A percentile compares a stretch with the other conserved stretches of the same genome.
phyloP scores from a whole-genome alignment of 176 grass and related monocot species.

The Ampelocalamus luodianensis region DNA sequence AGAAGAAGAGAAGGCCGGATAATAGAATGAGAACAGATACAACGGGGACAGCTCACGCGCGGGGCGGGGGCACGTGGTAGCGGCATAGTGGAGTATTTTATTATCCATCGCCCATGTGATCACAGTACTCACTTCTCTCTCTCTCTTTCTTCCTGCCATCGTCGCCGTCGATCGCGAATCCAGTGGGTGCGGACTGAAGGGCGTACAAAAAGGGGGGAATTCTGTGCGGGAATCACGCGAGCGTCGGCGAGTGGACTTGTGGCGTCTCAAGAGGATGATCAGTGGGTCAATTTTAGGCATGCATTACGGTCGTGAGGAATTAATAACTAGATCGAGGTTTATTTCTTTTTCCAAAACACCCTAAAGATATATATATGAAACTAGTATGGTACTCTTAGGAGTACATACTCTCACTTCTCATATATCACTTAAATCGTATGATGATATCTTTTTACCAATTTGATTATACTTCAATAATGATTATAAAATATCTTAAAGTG shows the following conservation, averaged over 20 bases:
- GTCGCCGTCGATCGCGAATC: conserved; percentile 9
- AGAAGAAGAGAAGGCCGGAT: not conserved
- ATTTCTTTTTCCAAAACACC: too few relatives aligned
- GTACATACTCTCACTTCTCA: too few relatives aligned
- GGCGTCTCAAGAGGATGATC: too few relatives aligned
- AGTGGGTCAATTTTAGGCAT: too few relatives aligned
- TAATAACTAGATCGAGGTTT: not conserved
- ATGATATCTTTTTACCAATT: too few relatives aligned
- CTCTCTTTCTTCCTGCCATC: not conserved
- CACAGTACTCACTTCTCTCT: not conserved
- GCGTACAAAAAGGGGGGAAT: not conserved
- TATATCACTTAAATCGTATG: too few relatives aligned
- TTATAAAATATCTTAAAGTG: too few relatives aligned
- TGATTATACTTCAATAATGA: too few relatives aligned
- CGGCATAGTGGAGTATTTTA: not conserved
- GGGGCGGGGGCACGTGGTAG: conserved; percentile 28
- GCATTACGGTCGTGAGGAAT: not conserved
- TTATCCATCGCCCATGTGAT: not conserved
- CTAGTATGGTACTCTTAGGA: too few relatives aligned
- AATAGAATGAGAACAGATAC: not conserved
- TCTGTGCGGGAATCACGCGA: not conserved
- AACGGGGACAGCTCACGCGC: conserved; percentile 22
- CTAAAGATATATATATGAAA: too few relatives aligned
- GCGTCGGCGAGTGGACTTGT: conserved; percentile 24
- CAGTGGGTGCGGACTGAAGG: not conserved